phyloP scores from a whole-genome alignment of 2,329 filamentous ascomycete genomes.

The Ceratocystis diversiconidia region DNA sequence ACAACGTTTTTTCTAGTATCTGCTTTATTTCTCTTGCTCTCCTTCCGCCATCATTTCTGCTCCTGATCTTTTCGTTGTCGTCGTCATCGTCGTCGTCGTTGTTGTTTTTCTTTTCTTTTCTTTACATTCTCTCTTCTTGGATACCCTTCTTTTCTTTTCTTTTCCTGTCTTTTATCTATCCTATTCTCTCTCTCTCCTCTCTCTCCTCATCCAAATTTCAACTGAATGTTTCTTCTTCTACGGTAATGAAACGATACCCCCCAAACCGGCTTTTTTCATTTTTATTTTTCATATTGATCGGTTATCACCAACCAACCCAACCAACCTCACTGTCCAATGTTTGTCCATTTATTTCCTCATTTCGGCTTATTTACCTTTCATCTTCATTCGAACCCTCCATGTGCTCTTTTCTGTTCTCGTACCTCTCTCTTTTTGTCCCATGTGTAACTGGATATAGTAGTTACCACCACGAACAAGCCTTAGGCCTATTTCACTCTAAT shows the following conservation, averaged over 20 bases:
- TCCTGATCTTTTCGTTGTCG: background rate
- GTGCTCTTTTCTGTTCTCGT: background rate
- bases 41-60: background rate
- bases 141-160: slow-evolving; percentile 1
- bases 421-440: background rate
- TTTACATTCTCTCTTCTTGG: slow-evolving; percentile 6
- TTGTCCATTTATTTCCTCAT: background rate
- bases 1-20: background rate
- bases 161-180: background rate
- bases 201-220: background rate
- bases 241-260: slow-evolving; percentile 12
- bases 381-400: background rate
- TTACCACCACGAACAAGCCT: background rate
- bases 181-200: background rate
- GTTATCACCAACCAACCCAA: background rate
- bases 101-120: background rate
- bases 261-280: background rate
- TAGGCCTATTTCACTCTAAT: background rate
- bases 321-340: background rate
- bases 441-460: too few relatives aligned
- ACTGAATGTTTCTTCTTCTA: background rate
- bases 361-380: background rate
- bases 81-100: background rate
- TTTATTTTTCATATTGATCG: background rate
- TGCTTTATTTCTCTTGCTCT: background rate